phyloP scores from a whole-genome alignment of 1,284 basidiomycete species.

The Ceratobasidium sp. region DNA sequence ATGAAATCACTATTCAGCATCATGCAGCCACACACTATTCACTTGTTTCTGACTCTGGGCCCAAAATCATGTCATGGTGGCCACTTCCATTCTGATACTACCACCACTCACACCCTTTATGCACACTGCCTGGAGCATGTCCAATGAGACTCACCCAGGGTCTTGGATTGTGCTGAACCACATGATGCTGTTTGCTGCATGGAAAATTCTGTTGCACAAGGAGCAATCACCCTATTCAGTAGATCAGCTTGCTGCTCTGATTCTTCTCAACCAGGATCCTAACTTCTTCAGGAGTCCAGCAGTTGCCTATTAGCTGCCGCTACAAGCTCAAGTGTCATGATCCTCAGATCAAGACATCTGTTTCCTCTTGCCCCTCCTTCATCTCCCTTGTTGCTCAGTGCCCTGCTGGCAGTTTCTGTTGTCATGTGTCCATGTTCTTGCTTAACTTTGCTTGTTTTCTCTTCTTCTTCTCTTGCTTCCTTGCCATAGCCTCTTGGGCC shows the following conservation, averaged over 20 bases:
- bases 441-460: too few relatives aligned
- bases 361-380: too few relatives aligned
- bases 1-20: neutral
- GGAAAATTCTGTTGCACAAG: neutral
- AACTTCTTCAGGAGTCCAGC: too few relatives aligned
- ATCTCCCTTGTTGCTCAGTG: too few relatives aligned
- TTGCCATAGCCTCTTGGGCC: too few relatives aligned
- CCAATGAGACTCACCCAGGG: neutral
- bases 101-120: neutral
- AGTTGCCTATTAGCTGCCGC: too few relatives aligned
- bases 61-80: constrained; percentile 4
- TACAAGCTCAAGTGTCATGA: too few relatives aligned
- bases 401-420: too few relatives aligned
- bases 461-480: too few relatives aligned
- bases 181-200: neutral
- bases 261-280: neutral
- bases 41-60: neutral
- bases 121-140: neutral
- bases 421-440: too few relatives aligned
- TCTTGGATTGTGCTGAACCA: neutral
- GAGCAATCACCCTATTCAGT: neutral
- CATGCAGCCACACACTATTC: neutral
- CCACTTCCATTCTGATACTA: neutral
- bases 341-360: too few relatives aligned
- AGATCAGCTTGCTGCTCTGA: neutral